Evolutionary conservation across 495 filamentous ascomycete genomes (phyloP), one percentile per base, ranked within the genome.

Genomic region (Penicillium soppii): DNA sequence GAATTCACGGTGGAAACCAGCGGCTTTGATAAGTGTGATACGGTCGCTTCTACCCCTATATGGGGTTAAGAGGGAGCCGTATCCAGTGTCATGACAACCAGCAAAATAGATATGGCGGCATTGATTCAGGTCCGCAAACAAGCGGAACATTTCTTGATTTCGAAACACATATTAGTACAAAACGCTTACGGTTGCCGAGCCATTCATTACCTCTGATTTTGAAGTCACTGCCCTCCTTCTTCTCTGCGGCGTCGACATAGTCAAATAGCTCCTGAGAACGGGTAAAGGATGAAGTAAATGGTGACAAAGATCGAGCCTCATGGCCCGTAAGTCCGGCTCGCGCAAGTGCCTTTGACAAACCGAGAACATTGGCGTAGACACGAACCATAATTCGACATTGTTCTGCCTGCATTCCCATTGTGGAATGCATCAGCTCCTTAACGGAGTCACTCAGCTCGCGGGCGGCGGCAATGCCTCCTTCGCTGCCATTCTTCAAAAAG

Each of bases 21-120:
- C 65, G 15, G 70, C 63, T 54, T 73, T 74, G 35, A 86, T 61
- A 12, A 85, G 71, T 6, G 81, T 82, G 43, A 85, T 74, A 19
- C 76, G 73, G 43, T 71, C 67, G 32, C 66, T 56, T 43, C 63
- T 65, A 25, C 69, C 70, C 26, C 65, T 63, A 52, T 79, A 81
- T 12, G 76, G 78, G 10, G 77, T 77, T 12, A 88, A 55, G 30
- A 81, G 65, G 12, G 77, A 74, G 15, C 80, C 63, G 64, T 86
- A 87, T 27, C 78, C 77, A 12, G 70, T 71, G 51, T 88, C 82
- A 47, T 87, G 82, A 53, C 83, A 87, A 29, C 76, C 79, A 7
- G 80, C 84, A 45, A 84, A 83, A 57, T 82, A 80, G 29, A 88
- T 82, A 63, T 87, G 83, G 44, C 80, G 82, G 72, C 85, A 88